Conservation (phyloP, 1,284 basidiomycete genomes). For the Tilletia indica region DNA sequence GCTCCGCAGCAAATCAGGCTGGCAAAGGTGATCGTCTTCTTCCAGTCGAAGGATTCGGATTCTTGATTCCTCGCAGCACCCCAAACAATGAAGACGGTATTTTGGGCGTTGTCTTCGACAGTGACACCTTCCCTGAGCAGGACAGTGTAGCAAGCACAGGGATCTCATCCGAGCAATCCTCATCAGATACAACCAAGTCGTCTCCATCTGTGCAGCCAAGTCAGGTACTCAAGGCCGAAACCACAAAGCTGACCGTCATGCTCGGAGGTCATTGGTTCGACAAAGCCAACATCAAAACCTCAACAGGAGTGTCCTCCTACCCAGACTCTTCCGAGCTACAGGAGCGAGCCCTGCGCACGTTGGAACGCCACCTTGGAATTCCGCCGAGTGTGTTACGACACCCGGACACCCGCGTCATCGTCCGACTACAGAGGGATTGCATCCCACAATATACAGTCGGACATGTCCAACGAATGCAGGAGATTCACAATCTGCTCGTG, state of each 20-base stretch:
- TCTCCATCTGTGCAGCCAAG: constrained; percentile 22
- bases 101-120: constrained; percentile 67
- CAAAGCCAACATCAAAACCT: constrained; percentile 26
- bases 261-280: constrained; percentile 68
- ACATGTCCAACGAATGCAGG: constrained; percentile 69
- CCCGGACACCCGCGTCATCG: constrained; percentile 55
- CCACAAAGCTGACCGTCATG: constrained; percentile 81
- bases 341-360: constrained; percentile 33
- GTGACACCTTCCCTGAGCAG: constrained; percentile 56
- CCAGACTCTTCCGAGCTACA: not conserved
- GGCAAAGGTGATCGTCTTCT: constrained; percentile 62
- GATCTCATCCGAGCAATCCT: not conserved
- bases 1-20: not conserved
- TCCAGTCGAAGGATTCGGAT: constrained; percentile 83
- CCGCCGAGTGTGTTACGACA: constrained; percentile 21
- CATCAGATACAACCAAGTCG: not conserved
- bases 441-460: constrained; percentile 80
- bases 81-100: constrained; percentile 59
- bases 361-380: constrained; percentile 39
- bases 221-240: constrained; percentile 6
- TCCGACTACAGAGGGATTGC: constrained; percentile 68
- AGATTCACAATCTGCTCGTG: constrained; percentile 62
- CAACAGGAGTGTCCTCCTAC: constrained; percentile 56
- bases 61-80: constrained; percentile 78
- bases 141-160: constrained; percentile 20